Conservation (phyloP, 192 early-diverging fungal genomes). For the Gaertneriomyces sp. region DNA sequence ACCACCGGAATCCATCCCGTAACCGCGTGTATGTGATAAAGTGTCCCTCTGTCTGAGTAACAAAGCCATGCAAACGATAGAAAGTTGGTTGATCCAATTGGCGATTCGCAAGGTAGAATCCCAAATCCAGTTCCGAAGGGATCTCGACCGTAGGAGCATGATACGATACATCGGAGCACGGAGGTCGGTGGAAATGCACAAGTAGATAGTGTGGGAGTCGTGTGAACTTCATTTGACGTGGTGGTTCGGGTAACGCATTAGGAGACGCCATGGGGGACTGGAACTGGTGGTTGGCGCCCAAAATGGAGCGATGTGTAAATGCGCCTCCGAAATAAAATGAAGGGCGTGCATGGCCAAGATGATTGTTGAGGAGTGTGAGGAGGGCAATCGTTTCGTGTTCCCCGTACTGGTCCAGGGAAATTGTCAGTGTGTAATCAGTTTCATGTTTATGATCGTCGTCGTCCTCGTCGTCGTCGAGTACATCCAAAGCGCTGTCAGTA, state of each 20-base stretch:
- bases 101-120: constrained; percentile 20
- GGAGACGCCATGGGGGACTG: constrained; percentile 3
- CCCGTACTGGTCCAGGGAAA: constrained; percentile 24
- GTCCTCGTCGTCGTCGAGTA: background rate
- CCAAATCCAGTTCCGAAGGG: constrained; percentile 42
- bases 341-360: constrained; percentile 29
- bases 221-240: constrained; percentile 13
- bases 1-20: constrained; percentile 29
- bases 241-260: background rate
- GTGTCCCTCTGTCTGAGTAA: constrained; percentile 43
- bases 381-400: constrained; percentile 25
- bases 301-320: background rate
- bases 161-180: background rate
- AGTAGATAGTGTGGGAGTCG: constrained; percentile 32
- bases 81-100: constrained; percentile 28
- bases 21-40: constrained; percentile 42
- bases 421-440: constrained; percentile 9
- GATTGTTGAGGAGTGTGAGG: constrained; percentile 31
- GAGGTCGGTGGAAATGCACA: constrained; percentile 29
- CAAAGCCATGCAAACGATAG: constrained; percentile 45
- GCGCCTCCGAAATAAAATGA: constrained; percentile 36
- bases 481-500: constrained; percentile 7
- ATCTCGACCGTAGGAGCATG: constrained; percentile 39
- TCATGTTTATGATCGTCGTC: constrained; percentile 1
- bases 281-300: background rate